Percentiles rank a stretch among this genome's conserved stretches.
Evolutionary conservation across 257 asterid genomes (phyloP).

Genomic region (Nicotiana tomentosiformis): DNA sequence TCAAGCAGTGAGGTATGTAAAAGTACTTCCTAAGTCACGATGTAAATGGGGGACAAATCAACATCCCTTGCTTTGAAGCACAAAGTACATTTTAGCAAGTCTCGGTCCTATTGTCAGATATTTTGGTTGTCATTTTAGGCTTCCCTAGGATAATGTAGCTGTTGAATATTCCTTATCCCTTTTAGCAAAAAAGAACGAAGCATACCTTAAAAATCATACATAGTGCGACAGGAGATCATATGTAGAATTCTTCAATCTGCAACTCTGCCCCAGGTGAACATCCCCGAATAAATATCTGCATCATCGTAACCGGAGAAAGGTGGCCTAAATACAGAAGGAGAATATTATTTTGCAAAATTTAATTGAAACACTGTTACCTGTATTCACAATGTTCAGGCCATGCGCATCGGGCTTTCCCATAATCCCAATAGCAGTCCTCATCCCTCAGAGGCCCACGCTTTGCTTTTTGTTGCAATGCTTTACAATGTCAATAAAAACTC

Average conservation of each 20-base stretch:
- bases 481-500: constrained; percentile 1
- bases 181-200: neutral
- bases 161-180: neutral
- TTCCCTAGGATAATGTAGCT: neutral
- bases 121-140: neutral
- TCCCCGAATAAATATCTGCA: constrained; percentile 88
- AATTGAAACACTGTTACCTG: constrained; percentile 39
- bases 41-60: neutral
- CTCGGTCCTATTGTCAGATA: neutral
- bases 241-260: constrained; percentile 80
- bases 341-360: neutral
- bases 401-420: constrained; percentile 97
- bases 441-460: constrained; percentile 95
- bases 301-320: constrained; percentile 10
- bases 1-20: neutral
- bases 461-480: constrained; percentile 32
- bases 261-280: constrained; percentile 97
- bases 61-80: neutral
- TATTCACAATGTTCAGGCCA: constrained; percentile 96
- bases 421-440: constrained; percentile 99
- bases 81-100: neutral
- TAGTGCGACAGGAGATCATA: constrained; percentile 65
- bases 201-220: constrained; percentile 34
- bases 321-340: neutral
- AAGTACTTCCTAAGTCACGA: neutral